Percentiles rank a stretch among this genome's conserved stretches.
Evolutionary conservation across 2,329 filamentous ascomycete genomes (phyloP).

Genomic region (Arthrobotrys conoides): DNA sequence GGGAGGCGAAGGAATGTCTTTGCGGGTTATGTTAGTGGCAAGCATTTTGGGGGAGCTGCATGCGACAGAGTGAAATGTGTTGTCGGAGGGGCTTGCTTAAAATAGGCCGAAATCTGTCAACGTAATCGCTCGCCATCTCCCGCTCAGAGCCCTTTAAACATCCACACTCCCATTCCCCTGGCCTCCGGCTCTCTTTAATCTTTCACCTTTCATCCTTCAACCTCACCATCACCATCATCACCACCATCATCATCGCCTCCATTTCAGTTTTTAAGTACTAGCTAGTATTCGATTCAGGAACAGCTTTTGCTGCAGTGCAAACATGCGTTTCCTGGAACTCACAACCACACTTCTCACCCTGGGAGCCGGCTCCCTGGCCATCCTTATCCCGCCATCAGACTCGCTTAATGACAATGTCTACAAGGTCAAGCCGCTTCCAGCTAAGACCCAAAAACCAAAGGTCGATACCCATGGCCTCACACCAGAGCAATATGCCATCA

Average conservation of each 20-base stretch:
- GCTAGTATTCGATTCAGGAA: neutral
- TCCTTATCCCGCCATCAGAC: conserved; percentile 55
- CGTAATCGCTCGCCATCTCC: conserved; percentile 26
- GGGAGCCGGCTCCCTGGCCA: conserved; percentile 59
- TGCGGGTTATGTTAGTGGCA: conserved; percentile 22
- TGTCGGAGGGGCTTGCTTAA: conserved; percentile 30
- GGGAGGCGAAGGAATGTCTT: conserved; percentile 16
- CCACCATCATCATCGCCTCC: neutral
- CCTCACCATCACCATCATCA: conserved; percentile 13
- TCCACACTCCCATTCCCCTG: conserved; percentile 12
- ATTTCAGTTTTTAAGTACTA: neutral
- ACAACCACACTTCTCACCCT: conserved; percentile 50
- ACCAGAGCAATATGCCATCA: conserved; percentile 46
- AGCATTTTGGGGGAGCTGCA: conserved; percentile 22
- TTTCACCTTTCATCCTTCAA: conserved; percentile 10
- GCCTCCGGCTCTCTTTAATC: conserved; percentile 1
- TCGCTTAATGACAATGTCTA: conserved; percentile 41
- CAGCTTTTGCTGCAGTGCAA: conserved; percentile 1
- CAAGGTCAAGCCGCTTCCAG: conserved; percentile 34
- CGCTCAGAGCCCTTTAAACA: conserved; percentile 29
- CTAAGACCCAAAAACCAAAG: conserved; percentile 28
- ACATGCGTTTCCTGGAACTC: conserved; percentile 54
- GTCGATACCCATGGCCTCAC: conserved; percentile 51
- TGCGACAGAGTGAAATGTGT: conserved; percentile 48
- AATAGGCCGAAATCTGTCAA: conserved; percentile 41